Conservation (phyloP, 306 rosid genomes). For the Cucurbita maxima region DNA sequence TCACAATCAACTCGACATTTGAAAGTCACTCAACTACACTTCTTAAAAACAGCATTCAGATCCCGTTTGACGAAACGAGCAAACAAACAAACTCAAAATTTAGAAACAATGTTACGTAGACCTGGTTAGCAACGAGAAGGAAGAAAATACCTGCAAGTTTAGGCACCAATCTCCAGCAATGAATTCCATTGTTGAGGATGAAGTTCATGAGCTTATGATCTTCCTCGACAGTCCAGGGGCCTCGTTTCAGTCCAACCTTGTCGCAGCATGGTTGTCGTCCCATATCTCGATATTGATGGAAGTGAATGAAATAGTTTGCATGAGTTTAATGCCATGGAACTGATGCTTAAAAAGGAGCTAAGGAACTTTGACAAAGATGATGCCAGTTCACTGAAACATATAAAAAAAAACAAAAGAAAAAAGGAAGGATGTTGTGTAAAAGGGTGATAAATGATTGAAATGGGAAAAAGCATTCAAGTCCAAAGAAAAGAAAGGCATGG, state of each 20-base stretch:
- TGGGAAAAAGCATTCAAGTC: conserved; percentile 22
- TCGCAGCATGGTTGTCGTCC: conserved; percentile 96
- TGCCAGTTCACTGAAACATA: conserved; percentile 69
- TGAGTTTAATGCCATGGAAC: conserved; percentile 3
- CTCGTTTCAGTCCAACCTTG: conserved; percentile 81
- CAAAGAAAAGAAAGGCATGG: conserved; percentile 21
- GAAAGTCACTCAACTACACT: neutral
- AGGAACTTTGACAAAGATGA: conserved; percentile 62
- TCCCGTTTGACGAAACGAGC: neutral
- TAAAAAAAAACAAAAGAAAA: conserved; percentile 27
- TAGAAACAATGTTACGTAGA: neutral
- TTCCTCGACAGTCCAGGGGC: conserved; percentile 97
- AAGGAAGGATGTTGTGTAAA: conserved; percentile 35
- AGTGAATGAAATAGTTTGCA: neutral
- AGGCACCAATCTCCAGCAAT: conserved; percentile 94
- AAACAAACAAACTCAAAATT: neutral
- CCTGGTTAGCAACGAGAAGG: neutral
- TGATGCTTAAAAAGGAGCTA: conserved; percentile 38
- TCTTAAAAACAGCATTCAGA: neutral
- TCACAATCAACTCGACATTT: neutral
- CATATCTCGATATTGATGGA: conserved; percentile 24
- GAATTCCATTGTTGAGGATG: conserved; percentile 87
- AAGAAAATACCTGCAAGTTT: conserved; percentile 67
- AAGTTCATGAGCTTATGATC: conserved; percentile 81
- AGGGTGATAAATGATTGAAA: conserved; percentile 75